A percentile compares a stretch with the other conserved stretches of the same genome.
Conservation (phyloP, 2,329 filamentous ascomycete species). For the Phoma herbarum region DNA sequence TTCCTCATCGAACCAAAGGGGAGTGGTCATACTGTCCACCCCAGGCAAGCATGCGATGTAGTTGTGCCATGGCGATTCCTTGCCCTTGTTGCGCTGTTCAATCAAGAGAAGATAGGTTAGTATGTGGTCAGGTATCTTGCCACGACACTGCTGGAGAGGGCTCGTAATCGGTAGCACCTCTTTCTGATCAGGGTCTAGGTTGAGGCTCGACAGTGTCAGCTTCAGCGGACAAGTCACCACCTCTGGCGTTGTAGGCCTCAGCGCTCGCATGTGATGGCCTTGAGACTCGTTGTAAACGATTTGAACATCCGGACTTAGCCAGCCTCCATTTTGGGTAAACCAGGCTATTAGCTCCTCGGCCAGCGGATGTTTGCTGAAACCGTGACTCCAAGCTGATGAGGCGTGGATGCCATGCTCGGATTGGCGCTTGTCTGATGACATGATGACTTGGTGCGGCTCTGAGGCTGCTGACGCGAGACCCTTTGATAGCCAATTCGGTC, state of each 20-base stretch:
- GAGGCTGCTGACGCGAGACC: slow-evolving; percentile 25
- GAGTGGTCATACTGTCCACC: slow-evolving; percentile 46
- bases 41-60: slow-evolving; percentile 50
- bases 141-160: slow-evolving; percentile 36
- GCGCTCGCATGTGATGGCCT: slow-evolving; percentile 46
- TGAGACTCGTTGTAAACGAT: slow-evolving; percentile 37
- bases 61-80: slow-evolving; percentile 45
- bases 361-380: slow-evolving; percentile 24
- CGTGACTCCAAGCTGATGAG: slow-evolving; percentile 13
- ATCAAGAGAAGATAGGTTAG: slow-evolving; percentile 49
- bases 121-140: slow-evolving; percentile 43
- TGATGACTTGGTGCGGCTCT: slow-evolving; percentile 18
- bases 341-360: slow-evolving; percentile 37
- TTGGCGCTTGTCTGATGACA: slow-evolving; percentile 22
- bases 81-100: slow-evolving; percentile 42
- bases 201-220: slow-evolving; percentile 49
- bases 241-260: slow-evolving; percentile 30
- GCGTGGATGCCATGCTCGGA: slow-evolving; percentile 1
- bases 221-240: slow-evolving; percentile 45
- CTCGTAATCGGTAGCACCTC: slow-evolving; percentile 38
- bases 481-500: slow-evolving; percentile 14
- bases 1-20: slow-evolving; percentile 49
- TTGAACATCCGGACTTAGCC: slow-evolving; percentile 41
- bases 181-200: slow-evolving; percentile 42
- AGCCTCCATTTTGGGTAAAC: slow-evolving; percentile 45